Evolutionary conservation across 768 basidiomycete genomes (phyloP).

Genomic region (Lepiota subincarnata): DNA sequence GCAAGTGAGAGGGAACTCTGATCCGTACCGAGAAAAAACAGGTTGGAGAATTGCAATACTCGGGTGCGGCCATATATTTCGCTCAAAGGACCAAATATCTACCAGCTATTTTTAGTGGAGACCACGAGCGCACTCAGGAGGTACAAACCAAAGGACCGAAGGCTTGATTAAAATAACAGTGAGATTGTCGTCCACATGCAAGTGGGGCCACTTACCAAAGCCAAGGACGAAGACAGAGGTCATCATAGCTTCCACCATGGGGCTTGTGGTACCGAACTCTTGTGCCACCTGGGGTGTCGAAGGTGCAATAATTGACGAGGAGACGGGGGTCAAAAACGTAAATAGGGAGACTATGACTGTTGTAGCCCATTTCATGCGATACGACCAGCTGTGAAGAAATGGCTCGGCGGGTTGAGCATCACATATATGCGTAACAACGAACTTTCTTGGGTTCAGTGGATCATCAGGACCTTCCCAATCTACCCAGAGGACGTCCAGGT

Average conservation of each 20-base stretch:
- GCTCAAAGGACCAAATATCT: conserved; percentile 58
- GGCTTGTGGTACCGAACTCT: conserved; percentile 51
- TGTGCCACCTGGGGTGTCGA: conserved; percentile 47
- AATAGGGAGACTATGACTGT: conserved; percentile 63
- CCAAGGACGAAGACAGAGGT: conserved; percentile 52
- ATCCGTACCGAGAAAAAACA: conserved; percentile 56
- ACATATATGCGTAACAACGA: conserved; percentile 10
- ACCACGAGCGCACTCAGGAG: background rate
- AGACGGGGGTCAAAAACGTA: conserved; percentile 64
- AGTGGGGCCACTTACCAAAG: conserved; percentile 40
- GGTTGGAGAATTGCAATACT: conserved; percentile 60
- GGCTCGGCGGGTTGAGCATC: background rate
- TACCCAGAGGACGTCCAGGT: conserved; percentile 32
- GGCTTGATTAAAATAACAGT: conserved; percentile 29
- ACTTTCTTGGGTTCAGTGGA: conserved; percentile 58
- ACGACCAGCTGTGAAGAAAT: conserved; percentile 46
- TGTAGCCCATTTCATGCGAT: conserved; percentile 57
- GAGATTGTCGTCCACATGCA: background rate
- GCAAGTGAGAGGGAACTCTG: conserved; percentile 48
- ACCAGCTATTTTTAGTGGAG: conserved; percentile 47
- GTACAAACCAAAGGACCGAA: conserved; percentile 43
- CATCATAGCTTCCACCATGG: conserved; percentile 47
- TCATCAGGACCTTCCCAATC: conserved; percentile 65
- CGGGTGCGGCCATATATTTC: conserved; percentile 70
- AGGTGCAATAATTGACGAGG: conserved; percentile 74